A percentile compares a stretch with the other conserved stretches of the same genome.
These are phyloP conservation scores for Tetradesmus obliquus DNA, from an alignment of 139 green algal genomes.

Conservation along the genomic window DNA sequence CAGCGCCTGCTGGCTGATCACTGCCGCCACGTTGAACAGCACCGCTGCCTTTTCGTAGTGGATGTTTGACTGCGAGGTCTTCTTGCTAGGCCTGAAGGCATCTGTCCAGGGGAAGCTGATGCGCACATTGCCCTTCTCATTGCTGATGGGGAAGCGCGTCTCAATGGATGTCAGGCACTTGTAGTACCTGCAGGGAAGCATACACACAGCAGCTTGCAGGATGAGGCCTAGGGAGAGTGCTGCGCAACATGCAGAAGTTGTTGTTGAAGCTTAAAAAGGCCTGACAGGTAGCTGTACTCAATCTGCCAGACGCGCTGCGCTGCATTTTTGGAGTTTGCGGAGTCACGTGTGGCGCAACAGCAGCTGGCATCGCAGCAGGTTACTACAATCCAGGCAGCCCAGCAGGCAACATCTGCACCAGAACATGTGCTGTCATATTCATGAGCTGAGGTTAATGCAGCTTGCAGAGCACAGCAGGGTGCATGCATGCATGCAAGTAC, in stretches of 20 bases:
- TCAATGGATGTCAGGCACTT: slow-evolving; percentile 86
- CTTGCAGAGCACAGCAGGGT: background rate
- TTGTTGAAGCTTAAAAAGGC: no score
- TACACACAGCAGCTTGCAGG: background rate
- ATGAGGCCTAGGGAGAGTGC: background rate
- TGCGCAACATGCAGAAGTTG: background rate
- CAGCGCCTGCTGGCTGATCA: slow-evolving; percentile 82
- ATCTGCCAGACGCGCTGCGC: background rate
- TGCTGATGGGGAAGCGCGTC: slow-evolving; percentile 91
- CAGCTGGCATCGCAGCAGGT: background rate
- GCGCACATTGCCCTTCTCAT: slow-evolving; percentile 72
- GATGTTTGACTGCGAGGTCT: slow-evolving; percentile 79
- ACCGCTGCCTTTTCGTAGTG: slow-evolving; percentile 94
- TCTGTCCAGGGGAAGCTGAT: slow-evolving; percentile 65
- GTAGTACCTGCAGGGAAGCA: slow-evolving; percentile 79
- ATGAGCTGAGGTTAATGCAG: background rate
- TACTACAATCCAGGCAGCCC: background rate
- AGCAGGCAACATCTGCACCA: background rate
- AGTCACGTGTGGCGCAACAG: background rate
- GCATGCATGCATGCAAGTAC: background rate
- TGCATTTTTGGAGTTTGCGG: background rate
- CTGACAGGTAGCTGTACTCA: no score
- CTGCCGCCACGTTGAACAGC: slow-evolving; percentile 93
- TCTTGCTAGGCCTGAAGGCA: slow-evolving; percentile 82
- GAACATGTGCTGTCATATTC: background rate